phyloP scores from a whole-genome alignment of 768 basidiomycete genomes.

The Lanmaoa pseudosensibilis region DNA sequence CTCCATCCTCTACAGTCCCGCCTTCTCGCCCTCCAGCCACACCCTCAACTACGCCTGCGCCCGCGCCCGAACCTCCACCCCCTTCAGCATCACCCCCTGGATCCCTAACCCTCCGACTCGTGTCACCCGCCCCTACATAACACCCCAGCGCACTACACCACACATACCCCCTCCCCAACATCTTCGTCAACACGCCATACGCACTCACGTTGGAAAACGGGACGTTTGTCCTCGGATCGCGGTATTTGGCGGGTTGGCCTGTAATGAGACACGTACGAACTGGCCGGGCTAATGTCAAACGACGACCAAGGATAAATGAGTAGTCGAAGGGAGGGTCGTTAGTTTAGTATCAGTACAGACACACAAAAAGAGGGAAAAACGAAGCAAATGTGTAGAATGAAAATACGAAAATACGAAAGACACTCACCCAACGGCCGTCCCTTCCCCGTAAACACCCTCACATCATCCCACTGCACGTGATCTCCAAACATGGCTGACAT shows the following conservation, averaged over 20 bases:
- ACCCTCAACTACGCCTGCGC: background rate
- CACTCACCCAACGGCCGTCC: constrained; percentile 61
- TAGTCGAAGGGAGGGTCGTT: background rate
- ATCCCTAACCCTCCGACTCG: background rate
- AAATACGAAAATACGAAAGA: background rate
- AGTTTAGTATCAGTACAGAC: background rate
- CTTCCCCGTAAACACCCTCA: constrained; percentile 64
- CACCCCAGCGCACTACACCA: constrained; percentile 55
- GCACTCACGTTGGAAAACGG: constrained; percentile 75
- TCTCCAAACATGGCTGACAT: constrained; percentile 85
- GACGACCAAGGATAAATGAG: background rate
- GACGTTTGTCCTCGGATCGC: constrained; percentile 76
- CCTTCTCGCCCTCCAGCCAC: background rate
- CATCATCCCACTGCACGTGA: constrained; percentile 77
- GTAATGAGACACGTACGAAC: constrained; percentile 73
- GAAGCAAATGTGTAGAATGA: background rate
- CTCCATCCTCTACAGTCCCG: background rate
- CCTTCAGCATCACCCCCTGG: background rate
- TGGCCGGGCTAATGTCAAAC: constrained; percentile 47
- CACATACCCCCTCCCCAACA: constrained; percentile 67
- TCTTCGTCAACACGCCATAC: constrained; percentile 58
- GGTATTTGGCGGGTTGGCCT: constrained; percentile 72
- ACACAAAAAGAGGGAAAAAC: too few relatives aligned
- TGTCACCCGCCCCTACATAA: constrained; percentile 32
- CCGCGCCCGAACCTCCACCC: background rate